These are phyloP conservation scores for Silene coronaria DNA, from an alignment of 179 eudicot genomes.

Conservation along the genomic window DNA sequence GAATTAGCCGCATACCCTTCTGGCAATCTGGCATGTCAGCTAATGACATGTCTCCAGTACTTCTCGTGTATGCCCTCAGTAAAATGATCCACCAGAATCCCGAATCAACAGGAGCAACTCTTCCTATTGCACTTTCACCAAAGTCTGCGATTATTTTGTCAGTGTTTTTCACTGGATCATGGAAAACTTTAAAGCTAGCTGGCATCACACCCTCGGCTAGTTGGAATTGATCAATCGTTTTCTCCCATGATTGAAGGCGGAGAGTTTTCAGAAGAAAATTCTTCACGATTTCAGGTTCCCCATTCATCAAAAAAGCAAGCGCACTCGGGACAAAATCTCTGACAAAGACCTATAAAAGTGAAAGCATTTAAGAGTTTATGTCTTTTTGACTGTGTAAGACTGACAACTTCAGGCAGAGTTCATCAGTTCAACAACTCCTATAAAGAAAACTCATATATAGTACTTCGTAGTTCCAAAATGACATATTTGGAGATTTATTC, in stretches of 20 bases:
- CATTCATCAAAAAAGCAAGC: constrained; percentile 86
- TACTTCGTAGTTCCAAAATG: no score
- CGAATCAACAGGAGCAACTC: constrained; percentile 95
- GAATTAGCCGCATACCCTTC: constrained; percentile 79
- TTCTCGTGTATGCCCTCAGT: constrained; percentile 81
- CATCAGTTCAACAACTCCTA: not conserved
- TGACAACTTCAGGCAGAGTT: not conserved
- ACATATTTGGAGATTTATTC: no score
- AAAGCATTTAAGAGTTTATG: constrained; percentile 11
- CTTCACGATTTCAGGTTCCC: constrained; percentile 84
- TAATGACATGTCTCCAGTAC: constrained; percentile 75
- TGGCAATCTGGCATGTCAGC: constrained; percentile 92
- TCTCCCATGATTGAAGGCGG: constrained; percentile 90
- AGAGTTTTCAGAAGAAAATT: constrained; percentile 82
- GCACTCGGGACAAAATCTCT: constrained; percentile 98
- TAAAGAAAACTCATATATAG: no score
- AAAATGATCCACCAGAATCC: constrained; percentile 99
- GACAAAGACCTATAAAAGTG: constrained; percentile 60
- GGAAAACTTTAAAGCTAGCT: constrained; percentile 89
- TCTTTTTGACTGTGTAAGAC: not conserved
- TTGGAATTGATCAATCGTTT: constrained; percentile 75
- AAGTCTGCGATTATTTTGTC: constrained; percentile 88
- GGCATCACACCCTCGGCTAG: constrained; percentile 98
- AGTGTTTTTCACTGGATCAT: constrained; percentile 68
- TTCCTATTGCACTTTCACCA: constrained; percentile 93